These are phyloP conservation scores for Leccinellum albellum DNA, from an alignment of 768 basidiomycete species.

Conservation along the genomic window DNA sequence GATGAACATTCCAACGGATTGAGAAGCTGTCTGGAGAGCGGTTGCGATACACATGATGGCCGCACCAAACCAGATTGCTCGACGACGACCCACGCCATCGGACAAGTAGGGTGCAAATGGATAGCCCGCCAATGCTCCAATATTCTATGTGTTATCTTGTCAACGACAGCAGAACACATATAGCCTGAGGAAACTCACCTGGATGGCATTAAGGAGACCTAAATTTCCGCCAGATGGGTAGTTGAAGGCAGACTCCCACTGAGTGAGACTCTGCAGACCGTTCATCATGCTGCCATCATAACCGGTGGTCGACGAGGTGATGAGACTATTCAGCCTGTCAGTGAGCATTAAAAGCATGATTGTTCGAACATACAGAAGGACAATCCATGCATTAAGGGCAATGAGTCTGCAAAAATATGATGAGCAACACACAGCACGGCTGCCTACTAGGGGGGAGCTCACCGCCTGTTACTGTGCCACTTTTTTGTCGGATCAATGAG, in stretches of 20 bases:
- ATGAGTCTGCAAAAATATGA: constrained; percentile 43
- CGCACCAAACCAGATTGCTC: constrained; percentile 64
- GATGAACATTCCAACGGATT: constrained; percentile 77
- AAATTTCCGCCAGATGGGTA: constrained; percentile 53
- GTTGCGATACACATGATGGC: constrained; percentile 64
- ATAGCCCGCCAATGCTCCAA: constrained; percentile 66
- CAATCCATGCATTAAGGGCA: constrained; percentile 64
- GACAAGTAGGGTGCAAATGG: constrained; percentile 70
- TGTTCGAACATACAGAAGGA: constrained; percentile 52
- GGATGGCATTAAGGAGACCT: constrained; percentile 71
- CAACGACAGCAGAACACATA: background rate
- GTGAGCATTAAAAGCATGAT: too few relatives aligned
- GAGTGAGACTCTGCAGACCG: constrained; percentile 65
- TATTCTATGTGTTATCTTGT: constrained; percentile 44
- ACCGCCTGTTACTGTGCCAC: constrained; percentile 78
- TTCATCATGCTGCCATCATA: constrained; percentile 82
- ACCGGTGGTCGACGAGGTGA: constrained; percentile 72
- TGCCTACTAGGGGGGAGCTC: constrained; percentile 6
- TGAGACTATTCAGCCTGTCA: constrained; percentile 40
- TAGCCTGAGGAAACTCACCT: constrained; percentile 35
- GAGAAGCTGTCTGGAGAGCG: constrained; percentile 64
- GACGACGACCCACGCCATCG: constrained; percentile 66
- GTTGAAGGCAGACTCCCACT: constrained; percentile 62
- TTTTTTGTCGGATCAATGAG: constrained; percentile 62
- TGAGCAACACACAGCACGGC: background rate